These are phyloP conservation scores for Phlebiopsis flavidoalba DNA, from an alignment of 768 basidiomycete species.

Conservation along the genomic window DNA sequence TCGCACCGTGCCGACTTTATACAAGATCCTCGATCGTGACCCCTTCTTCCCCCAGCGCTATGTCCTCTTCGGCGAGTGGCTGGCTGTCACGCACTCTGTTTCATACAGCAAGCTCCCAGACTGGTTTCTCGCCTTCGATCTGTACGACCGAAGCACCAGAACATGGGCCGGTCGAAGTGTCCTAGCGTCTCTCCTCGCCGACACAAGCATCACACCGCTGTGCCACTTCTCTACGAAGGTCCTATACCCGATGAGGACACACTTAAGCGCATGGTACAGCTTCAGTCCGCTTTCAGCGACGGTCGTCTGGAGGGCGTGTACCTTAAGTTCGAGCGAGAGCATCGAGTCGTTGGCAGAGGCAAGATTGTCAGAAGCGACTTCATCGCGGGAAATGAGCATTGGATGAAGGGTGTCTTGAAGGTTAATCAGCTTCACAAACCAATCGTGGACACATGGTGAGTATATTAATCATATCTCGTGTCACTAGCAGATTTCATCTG, in stretches of 20 bases:
- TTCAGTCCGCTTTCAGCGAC: slow-evolving; percentile 39
- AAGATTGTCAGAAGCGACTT: slow-evolving; percentile 59
- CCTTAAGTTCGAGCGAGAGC: slow-evolving; percentile 45
- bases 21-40: slow-evolving; percentile 38
- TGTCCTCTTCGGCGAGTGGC: slow-evolving; percentile 61
- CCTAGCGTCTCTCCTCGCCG: slow-evolving; percentile 30
- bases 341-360: slow-evolving; percentile 37
- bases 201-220: slow-evolving; percentile 36
- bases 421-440: too few relatives aligned
- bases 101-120: slow-evolving; percentile 49
- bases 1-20: slow-evolving; percentile 39
- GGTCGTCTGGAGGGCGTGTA: slow-evolving; percentile 53
- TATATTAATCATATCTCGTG: too few relatives aligned
- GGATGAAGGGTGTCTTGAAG: slow-evolving; percentile 39
- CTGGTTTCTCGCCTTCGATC: slow-evolving; percentile 53
- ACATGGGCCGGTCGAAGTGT: slow-evolving; percentile 34
- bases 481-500: too few relatives aligned
- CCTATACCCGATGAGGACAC: slow-evolving; percentile 34
- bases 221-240: slow-evolving; percentile 42
- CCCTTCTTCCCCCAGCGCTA: slow-evolving; percentile 49
- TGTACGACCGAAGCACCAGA: slow-evolving; percentile 47
- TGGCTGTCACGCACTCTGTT: slow-evolving; percentile 57
- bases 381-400: slow-evolving; percentile 60
- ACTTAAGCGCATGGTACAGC: slow-evolving; percentile 42
- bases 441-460: too few relatives aligned